Evolutionary conservation across 1,139 yeast genomes (phyloP).

Genomic region (Hemisphaericaspora xylofermentans): DNA sequence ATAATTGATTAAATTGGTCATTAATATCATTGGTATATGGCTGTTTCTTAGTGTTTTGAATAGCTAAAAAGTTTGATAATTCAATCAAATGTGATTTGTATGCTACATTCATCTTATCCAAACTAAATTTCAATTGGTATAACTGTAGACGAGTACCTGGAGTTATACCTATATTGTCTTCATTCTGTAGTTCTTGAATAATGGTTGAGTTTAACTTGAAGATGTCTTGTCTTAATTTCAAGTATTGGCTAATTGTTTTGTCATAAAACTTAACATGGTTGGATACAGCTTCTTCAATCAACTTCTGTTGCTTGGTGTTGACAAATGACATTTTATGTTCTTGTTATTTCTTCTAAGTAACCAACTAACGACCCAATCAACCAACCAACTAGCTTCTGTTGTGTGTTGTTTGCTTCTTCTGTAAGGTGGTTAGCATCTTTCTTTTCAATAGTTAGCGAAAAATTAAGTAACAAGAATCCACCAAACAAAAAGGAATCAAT

Average conservation of each 20-base stretch:
- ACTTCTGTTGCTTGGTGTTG: conserved; percentile 13
- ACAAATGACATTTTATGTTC: conserved; percentile 7
- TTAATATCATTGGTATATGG: conserved; percentile 9
- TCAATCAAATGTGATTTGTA: conserved; percentile 28
- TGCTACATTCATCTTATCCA: conserved; percentile 26
- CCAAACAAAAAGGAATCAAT: too few species aligned
- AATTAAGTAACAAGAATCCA: too few species aligned
- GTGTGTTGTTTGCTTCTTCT: too few species aligned
- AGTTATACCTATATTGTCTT: conserved; percentile 7
- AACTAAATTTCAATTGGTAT: conserved; percentile 25
- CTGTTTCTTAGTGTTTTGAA: conserved; percentile 13
- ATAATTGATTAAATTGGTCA: conserved; percentile 21
- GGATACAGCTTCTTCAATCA: conserved; percentile 33
- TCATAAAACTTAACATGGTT: conserved; percentile 37
- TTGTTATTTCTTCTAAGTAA: too few species aligned
- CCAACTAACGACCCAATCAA: too few species aligned
- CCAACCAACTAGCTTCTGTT: too few species aligned
- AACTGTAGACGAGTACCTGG: conserved; percentile 16
- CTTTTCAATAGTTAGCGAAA: too few species aligned
- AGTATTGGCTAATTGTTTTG: conserved; percentile 31
- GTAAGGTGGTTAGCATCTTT: too few species aligned
- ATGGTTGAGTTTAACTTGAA: conserved; percentile 21
- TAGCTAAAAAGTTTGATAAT: conserved; percentile 21
- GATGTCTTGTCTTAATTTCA: conserved; percentile 35
- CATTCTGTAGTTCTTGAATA: conserved; percentile 16